These are phyloP conservation scores for Hortaea sp. DNA, from an alignment of 2,329 filamentous ascomycete species.

Conservation along the genomic window DNA sequence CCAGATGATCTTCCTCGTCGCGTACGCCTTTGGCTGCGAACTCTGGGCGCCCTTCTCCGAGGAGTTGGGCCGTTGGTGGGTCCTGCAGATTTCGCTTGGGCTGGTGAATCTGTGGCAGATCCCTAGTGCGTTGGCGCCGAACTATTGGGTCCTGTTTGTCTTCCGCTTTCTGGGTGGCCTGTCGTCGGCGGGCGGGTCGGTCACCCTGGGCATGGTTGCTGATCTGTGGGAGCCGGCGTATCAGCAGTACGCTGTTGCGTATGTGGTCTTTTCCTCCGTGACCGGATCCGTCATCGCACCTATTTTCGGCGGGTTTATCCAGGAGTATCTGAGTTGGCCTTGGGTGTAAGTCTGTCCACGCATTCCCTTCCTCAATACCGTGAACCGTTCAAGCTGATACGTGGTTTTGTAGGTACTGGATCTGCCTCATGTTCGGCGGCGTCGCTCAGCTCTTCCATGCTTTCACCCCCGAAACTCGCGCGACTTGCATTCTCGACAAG, in stretches of 20 bases:
- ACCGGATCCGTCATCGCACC: conserved; percentile 24
- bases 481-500: conserved; percentile 63
- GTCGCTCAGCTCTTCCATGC: conserved; percentile 50
- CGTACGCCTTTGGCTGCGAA: conserved; percentile 79
- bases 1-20: conserved; percentile 66
- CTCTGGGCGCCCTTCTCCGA: conserved; percentile 84
- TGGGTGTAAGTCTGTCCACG: conserved; percentile 40
- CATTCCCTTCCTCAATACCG: not conserved
- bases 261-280: conserved; percentile 32
- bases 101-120: conserved; percentile 71
- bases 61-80: conserved; percentile 66
- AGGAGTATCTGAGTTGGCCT: conserved; percentile 49
- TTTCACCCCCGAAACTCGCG: conserved; percentile 64
- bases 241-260: conserved; percentile 51
- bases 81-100: conserved; percentile 62
- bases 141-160: conserved; percentile 33
- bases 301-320: conserved; percentile 23
- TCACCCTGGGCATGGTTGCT: conserved; percentile 55
- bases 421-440: conserved; percentile 69
- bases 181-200: conserved; percentile 50
- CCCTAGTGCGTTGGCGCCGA: conserved; percentile 39
- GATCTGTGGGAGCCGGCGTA: conserved; percentile 50
- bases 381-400: not conserved
- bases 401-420: conserved; percentile 53
- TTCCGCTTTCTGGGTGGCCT: conserved; percentile 31